Percentiles rank a stretch among this genome's conserved stretches.
Evolutionary conservation across 139 green algal species (phyloP).

Genomic region (Tetraselmis chui): DNA sequence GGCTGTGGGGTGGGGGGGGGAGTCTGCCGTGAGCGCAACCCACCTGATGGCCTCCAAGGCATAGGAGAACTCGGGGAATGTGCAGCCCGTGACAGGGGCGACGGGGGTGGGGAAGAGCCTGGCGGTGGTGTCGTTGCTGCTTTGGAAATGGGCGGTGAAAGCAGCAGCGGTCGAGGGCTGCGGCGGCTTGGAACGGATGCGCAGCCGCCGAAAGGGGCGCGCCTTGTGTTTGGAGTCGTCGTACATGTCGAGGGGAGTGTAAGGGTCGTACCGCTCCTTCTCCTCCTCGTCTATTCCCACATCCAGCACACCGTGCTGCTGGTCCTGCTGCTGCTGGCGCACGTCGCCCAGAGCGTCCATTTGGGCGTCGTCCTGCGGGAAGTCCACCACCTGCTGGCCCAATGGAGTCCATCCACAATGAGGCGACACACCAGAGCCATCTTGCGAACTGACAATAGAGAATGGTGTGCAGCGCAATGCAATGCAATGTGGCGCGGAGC

Average conservation of each 20-base stretch:
- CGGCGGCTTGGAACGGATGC: background rate
- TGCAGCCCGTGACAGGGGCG: background rate
- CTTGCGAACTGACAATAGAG: no score
- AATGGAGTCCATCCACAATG: no score
- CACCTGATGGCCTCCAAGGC: constrained; percentile 5
- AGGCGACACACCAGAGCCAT: no score
- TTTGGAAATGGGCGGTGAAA: no score
- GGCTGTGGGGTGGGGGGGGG: no score
- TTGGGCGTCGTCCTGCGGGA: no score
- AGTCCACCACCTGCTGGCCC: no score
- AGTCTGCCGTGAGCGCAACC: background rate
- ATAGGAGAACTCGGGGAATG: background rate
- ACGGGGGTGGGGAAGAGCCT: background rate
- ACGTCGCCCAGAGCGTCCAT: no score
- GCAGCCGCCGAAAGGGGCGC: constrained; percentile 1
- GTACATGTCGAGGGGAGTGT: constrained; percentile 57
- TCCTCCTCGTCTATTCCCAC: constrained; percentile 17
- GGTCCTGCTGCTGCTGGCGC: no score
- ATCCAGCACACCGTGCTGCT: no score
- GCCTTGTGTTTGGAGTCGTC: background rate
- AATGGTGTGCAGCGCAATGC: no score
- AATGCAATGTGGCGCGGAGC: no score
- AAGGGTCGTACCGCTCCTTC: constrained; percentile 55
- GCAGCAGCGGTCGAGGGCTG: background rate
- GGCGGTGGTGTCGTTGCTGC: background rate